A percentile compares a stretch with the other conserved stretches of the same genome.
These are phyloP conservation scores for Excoecaria cochinchinensis DNA, from an alignment of 345 rosid genomes.

Conservation along the genomic window DNA sequence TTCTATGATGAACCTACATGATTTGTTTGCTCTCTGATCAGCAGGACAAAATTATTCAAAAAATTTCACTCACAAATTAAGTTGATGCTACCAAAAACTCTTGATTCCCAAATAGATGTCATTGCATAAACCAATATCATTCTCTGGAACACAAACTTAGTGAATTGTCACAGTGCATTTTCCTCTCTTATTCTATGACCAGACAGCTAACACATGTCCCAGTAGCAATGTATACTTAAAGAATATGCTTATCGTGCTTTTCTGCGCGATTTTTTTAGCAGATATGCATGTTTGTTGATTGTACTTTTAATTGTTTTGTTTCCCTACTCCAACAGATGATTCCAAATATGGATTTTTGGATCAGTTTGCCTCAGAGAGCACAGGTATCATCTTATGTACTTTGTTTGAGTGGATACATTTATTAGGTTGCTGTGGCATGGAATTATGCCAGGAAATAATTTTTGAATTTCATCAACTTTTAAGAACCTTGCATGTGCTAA, in stretches of 20 bases:
- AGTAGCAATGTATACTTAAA: background rate
- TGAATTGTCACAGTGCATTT: background rate
- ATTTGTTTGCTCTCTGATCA: background rate
- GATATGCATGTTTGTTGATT: background rate
- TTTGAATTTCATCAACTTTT: background rate
- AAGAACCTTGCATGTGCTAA: background rate
- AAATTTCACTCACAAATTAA: background rate
- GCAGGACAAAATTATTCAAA: background rate
- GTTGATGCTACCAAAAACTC: background rate
- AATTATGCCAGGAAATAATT: background rate
- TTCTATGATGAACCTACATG: background rate
- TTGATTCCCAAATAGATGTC: background rate
- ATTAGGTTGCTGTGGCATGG: background rate
- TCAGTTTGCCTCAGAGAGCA: conserved; percentile 62
- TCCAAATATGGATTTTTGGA: conserved; percentile 85
- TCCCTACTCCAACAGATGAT: conserved; percentile 50
- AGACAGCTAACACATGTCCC: background rate
- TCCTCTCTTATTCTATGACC: background rate
- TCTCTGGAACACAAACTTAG: background rate
- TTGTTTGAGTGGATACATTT: background rate
- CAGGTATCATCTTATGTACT: conserved; percentile 46
- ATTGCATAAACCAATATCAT: background rate
- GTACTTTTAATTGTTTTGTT: background rate
- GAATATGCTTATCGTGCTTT: background rate
- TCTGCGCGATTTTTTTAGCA: background rate